A percentile compares a stretch with the other conserved stretches of the same genome.
phyloP scores from a whole-genome alignment of 176 grass and related monocot species.

The Secale cereale region DNA sequence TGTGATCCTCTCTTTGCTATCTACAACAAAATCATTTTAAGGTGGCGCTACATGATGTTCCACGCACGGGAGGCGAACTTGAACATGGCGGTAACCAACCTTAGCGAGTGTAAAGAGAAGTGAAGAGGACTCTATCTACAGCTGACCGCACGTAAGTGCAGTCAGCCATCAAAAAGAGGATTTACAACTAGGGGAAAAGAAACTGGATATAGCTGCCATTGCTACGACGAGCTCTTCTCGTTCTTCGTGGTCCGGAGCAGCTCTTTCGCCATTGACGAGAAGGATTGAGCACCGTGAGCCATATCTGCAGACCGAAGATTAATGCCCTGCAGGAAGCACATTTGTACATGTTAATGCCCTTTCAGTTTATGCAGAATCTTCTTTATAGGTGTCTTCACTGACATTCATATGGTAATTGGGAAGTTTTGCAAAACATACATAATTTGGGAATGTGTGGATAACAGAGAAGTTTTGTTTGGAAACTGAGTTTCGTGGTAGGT shows the following conservation, averaged over 20 bases:
- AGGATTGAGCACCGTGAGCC: constrained; percentile 73
- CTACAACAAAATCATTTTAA: constrained; percentile 14
- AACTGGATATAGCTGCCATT: not conserved
- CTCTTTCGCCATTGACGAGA: constrained; percentile 93
- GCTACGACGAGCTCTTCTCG: constrained; percentile 46
- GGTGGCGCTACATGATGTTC: not conserved
- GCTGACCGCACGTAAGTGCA: not conserved
- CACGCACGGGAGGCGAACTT: not conserved
- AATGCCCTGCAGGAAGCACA: constrained; percentile 55
- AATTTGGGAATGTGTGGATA: not conserved
- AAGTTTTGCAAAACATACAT: not conserved
- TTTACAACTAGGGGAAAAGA: constrained; percentile 9
- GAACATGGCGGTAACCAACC: not conserved
- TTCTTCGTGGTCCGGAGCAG: constrained; percentile 46
- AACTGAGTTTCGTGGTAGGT: not conserved
- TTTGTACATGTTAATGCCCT: constrained; percentile 7
- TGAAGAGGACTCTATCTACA: not conserved
- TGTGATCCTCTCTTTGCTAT: constrained; percentile 7
- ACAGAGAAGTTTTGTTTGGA: not conserved
- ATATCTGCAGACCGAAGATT: constrained; percentile 60
- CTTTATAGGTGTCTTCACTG: not conserved
- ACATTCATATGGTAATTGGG: constrained; percentile 9
- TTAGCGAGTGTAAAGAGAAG: not conserved
- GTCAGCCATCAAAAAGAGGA: not conserved
- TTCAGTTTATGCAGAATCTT: not conserved